Evolutionary conservation across 1,284 basidiomycete species (phyloP).

Genomic region (Ceratobasidium sp.): DNA sequence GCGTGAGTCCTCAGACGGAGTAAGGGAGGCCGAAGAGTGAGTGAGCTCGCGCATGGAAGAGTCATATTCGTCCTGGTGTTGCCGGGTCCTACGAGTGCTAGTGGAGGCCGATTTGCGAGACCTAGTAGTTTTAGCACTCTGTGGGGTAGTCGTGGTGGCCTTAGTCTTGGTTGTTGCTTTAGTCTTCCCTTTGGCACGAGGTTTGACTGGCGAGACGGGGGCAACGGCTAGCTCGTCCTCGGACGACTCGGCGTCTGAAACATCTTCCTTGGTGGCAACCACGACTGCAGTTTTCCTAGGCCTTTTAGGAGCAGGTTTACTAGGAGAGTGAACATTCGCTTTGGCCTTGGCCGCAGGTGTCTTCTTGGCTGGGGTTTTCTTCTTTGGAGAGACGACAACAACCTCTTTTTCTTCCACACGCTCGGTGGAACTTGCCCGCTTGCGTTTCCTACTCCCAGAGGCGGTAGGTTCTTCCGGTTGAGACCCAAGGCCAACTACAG

Average conservation of each 20-base stretch:
- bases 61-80: conserved; percentile 35
- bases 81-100: conserved; percentile 19
- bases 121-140: background rate
- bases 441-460: conserved; percentile 34
- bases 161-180: conserved; percentile 1
- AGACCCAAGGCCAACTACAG: conserved; percentile 66
- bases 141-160: conserved; percentile 1
- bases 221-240: conserved; percentile 37
- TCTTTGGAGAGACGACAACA: conserved; percentile 50
- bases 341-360: conserved; percentile 45
- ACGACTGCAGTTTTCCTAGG: conserved; percentile 12
- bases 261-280: background rate
- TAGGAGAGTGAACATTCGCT: background rate
- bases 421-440: conserved; percentile 16
- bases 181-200: conserved; percentile 4
- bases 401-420: background rate
- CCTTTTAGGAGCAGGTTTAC: conserved; percentile 24
- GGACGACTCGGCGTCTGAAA: background rate
- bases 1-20: conserved; percentile 28
- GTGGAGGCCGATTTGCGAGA: background rate
- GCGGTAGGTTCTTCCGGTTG: conserved; percentile 75
- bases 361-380: conserved; percentile 53
- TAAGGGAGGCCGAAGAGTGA: conserved; percentile 21
- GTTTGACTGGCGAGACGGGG: conserved; percentile 36
- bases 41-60: conserved; percentile 42